Conservation (phyloP, 139 green algal genomes). For the Micractinium sp. region DNA sequence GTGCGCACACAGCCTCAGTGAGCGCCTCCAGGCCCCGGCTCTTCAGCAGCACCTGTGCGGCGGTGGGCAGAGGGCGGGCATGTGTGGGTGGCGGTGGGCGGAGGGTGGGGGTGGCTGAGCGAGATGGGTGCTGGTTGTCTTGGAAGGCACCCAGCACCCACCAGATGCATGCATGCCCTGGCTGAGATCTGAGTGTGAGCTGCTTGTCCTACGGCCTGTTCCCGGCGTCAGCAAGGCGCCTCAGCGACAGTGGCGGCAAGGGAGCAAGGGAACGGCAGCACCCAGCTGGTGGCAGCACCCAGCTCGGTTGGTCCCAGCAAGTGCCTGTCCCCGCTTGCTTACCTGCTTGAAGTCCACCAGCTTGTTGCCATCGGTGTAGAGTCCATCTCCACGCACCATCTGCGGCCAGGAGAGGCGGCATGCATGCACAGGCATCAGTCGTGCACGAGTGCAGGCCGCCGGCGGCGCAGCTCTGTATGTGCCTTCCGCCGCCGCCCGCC, state of each 20-base stretch:
- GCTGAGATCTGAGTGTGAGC: too few species aligned
- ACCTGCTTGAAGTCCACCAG: slow-evolving; percentile 30
- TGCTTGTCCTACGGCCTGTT: not conserved
- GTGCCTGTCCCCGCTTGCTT: not conserved
- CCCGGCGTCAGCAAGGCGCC: too few species aligned
- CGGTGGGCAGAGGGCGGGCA: not conserved
- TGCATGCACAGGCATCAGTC: not conserved
- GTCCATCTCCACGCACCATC: not conserved
- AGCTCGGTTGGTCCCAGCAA: not conserved
- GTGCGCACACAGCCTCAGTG: slow-evolving; percentile 2
- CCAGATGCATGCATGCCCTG: too few species aligned
- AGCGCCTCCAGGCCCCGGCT: slow-evolving; percentile 23
- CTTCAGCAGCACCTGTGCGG: slow-evolving; percentile 24
- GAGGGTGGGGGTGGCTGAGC: not conserved
- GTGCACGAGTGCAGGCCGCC: not conserved
- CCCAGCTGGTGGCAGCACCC: not conserved
- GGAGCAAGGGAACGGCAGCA: not conserved
- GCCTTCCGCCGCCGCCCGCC: not conserved
- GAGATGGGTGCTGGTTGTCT: not conserved
- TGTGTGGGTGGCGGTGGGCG: not conserved
- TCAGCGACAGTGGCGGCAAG: too few species aligned
- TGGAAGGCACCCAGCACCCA: not conserved
- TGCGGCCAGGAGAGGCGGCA: not conserved
- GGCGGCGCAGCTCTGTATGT: not conserved
- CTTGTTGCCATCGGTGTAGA: slow-evolving; percentile 9